A percentile compares a stretch with the other conserved stretches of the same genome.
These are phyloP conservation scores for Suillus cothurnatus DNA, from an alignment of 768 basidiomycete species.

Conservation along the genomic window DNA sequence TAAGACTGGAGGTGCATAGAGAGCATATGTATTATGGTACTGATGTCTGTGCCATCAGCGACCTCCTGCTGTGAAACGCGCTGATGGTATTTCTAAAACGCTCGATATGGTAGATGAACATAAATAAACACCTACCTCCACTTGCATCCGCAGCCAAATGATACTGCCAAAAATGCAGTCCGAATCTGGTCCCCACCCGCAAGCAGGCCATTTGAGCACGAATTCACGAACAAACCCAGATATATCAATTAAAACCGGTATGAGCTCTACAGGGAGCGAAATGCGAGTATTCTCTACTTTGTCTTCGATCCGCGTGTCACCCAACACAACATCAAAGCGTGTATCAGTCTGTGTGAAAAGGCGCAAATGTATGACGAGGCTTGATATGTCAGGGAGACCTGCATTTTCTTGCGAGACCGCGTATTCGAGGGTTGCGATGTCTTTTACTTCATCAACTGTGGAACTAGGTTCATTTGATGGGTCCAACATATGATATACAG, in stretches of 20 bases:
- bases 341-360: background rate
- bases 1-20: background rate
- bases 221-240: background rate
- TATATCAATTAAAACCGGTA: background rate
- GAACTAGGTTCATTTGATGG: background rate
- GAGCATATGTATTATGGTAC: no score
- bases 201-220: background rate
- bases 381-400: background rate
- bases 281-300: background rate
- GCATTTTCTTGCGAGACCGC: background rate
- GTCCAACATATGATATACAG: background rate
- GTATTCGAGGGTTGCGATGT: background rate
- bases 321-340: background rate
- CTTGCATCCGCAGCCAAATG: background rate
- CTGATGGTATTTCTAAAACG: background rate
- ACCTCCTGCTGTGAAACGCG: background rate
- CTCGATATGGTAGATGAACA: background rate
- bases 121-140: background rate
- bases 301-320: background rate
- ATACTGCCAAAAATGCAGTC: background rate
- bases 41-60: no score
- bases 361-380: background rate
- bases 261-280: background rate
- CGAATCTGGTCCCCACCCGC: background rate
- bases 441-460: background rate